Percentiles rank a stretch among this genome's conserved stretches.
phyloP scores from a whole-genome alignment of 352 stramenopile genomes.

The Globisporangium okanoganense region DNA sequence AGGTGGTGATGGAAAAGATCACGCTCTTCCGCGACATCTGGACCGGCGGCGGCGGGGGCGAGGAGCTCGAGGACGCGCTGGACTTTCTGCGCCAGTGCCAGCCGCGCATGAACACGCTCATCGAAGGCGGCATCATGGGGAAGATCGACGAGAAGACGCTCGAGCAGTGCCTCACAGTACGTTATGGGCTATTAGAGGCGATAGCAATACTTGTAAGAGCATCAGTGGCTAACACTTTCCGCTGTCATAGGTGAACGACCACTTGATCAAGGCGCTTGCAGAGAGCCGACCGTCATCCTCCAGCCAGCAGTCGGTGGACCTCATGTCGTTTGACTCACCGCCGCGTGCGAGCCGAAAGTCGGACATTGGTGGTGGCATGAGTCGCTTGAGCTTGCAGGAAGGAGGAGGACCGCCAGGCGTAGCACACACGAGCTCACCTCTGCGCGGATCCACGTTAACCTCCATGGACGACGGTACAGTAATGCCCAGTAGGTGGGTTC shows the following conservation, averaged over 20 bases:
- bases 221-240: too few relatives aligned
- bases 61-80: conserved; percentile 62
- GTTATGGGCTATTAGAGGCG: background rate
- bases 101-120: conserved; percentile 85
- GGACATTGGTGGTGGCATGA: conserved; percentile 19
- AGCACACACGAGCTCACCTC: conserved; percentile 6
- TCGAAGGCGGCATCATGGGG: conserved; percentile 80
- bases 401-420: background rate
- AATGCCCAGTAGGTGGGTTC: background rate
- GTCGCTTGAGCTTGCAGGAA: conserved; percentile 29
- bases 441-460: conserved; percentile 26
- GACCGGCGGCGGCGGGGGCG: conserved; percentile 22
- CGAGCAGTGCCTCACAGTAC: conserved; percentile 79
- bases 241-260: conserved; percentile 64
- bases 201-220: too few relatives aligned
- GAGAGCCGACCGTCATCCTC: conserved; percentile 35
- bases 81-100: conserved; percentile 85
- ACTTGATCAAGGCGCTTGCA: conserved; percentile 74
- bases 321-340: conserved; percentile 67
- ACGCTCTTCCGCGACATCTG: conserved; percentile 40
- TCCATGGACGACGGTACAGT: conserved; percentile 48
- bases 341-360: conserved; percentile 25
- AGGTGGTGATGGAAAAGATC: conserved; percentile 73
- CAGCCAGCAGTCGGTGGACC: conserved; percentile 21
- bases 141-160: conserved; percentile 81